These are phyloP conservation scores for Pichia sp. DNA, from an alignment of 1,139 yeast genomes.

Conservation along the genomic window DNA sequence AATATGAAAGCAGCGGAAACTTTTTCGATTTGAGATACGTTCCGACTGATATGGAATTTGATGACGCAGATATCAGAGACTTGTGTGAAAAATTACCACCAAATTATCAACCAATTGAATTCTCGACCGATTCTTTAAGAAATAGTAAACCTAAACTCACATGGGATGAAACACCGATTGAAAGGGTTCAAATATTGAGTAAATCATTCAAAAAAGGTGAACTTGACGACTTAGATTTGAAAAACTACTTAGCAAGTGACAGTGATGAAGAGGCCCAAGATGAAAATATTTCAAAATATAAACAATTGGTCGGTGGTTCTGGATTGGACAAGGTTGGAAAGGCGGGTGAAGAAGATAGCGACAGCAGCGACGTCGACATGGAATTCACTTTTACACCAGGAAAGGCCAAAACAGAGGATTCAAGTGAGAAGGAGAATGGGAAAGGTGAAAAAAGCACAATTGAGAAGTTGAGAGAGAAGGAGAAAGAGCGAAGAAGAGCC, in stretches of 20 bases:
- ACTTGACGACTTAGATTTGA: constrained; percentile 92
- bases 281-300: constrained; percentile 59
- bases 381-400: constrained; percentile 96
- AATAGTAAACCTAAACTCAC: constrained; percentile 90
- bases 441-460: constrained; percentile 70
- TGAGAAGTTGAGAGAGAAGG: constrained; percentile 79
- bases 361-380: constrained; percentile 76
- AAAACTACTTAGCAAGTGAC: constrained; percentile 91
- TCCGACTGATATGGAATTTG: constrained; percentile 88
- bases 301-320: constrained; percentile 41
- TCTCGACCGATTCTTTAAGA: constrained; percentile 90
- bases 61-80: constrained; percentile 65
- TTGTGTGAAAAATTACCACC: constrained; percentile 67
- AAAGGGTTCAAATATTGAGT: constrained; percentile 72
- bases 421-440: constrained; percentile 28
- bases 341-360: constrained; percentile 32
- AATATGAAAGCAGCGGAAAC: constrained; percentile 93
- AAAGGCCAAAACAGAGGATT: constrained; percentile 34
- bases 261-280: constrained; percentile 47
- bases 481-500: constrained; percentile 83
- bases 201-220: constrained; percentile 86
- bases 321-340: constrained; percentile 24
- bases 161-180: constrained; percentile 98
- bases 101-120: constrained; percentile 75
- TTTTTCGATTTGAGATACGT: constrained; percentile 87